phyloP scores from a whole-genome alignment of 2,329 filamentous ascomycete species.

The Colletotrichum magnum region DNA sequence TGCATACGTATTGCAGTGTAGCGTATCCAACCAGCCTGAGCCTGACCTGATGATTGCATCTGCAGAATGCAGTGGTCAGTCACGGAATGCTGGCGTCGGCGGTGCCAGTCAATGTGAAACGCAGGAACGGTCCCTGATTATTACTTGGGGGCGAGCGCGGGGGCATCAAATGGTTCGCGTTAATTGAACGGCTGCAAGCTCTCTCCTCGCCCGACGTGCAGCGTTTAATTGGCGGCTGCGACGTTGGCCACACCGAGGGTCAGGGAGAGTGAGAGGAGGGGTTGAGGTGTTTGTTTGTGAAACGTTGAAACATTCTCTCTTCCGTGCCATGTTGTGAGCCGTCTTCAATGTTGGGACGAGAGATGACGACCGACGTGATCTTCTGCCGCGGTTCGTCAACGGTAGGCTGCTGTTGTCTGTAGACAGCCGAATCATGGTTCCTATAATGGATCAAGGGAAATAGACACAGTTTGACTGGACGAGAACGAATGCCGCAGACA shows the following conservation, averaged over 20 bases:
- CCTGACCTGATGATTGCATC: background rate
- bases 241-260: background rate
- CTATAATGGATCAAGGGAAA: no score
- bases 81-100: background rate
- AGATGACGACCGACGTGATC: no score
- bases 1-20: no score
- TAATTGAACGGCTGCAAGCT: background rate
- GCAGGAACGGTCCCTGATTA: slow-evolving; percentile 25
- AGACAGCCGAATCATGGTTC: no score
- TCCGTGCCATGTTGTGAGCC: background rate
- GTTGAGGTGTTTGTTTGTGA: slow-evolving; percentile 8
- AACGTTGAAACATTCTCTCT: slow-evolving; percentile 19
- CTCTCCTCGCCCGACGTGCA: background rate
- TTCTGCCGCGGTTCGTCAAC: no score
- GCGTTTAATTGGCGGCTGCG: slow-evolving; percentile 2
- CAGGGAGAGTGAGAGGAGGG: background rate
- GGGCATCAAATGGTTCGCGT: background rate
- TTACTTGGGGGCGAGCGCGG: background rate
- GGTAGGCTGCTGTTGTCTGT: no score
- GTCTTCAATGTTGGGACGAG: no score
- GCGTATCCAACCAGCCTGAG: background rate
- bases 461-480: slow-evolving; percentile 9
- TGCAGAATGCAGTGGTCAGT: background rate
- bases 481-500: background rate
- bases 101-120: slow-evolving; percentile 28